These are phyloP conservation scores for Globisporangium parvum DNA, from an alignment of 352 stramenopile species.

Conservation along the genomic window DNA sequence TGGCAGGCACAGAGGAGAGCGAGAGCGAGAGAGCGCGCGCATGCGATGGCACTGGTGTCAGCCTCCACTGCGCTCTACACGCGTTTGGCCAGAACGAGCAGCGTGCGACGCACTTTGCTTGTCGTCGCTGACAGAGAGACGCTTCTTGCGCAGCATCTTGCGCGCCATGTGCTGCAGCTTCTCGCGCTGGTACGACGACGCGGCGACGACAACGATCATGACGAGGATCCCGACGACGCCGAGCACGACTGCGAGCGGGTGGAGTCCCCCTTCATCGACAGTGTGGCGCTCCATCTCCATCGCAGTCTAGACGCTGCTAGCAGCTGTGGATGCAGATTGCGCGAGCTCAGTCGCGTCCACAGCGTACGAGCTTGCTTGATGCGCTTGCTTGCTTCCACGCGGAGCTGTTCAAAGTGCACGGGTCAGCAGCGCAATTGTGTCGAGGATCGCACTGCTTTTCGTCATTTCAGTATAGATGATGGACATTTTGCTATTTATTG, in stretches of 20 bases:
- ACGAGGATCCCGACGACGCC: slow-evolving; percentile 51
- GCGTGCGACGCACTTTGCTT: slow-evolving; percentile 25
- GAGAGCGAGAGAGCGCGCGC: neutral
- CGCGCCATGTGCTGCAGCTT: slow-evolving; percentile 74
- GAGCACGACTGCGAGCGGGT: slow-evolving; percentile 62
- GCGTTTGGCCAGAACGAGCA: neutral
- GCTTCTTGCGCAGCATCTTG: slow-evolving; percentile 71
- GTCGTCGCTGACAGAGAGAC: slow-evolving; percentile 32
- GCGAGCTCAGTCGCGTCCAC: neutral
- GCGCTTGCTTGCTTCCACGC: too few relatives aligned
- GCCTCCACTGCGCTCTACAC: neutral
- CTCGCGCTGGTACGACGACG: slow-evolving; percentile 76
- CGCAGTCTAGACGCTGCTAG: neutral
- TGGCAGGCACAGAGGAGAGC: neutral
- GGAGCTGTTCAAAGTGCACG: too few relatives aligned
- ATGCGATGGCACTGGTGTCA: neutral
- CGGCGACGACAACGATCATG: slow-evolving; percentile 58
- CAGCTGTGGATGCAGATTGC: neutral
- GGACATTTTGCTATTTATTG: too few relatives aligned
- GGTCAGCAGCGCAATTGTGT: too few relatives aligned
- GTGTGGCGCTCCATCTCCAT: slow-evolving; percentile 16
- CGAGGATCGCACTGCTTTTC: too few relatives aligned
- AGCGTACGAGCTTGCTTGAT: too few relatives aligned
- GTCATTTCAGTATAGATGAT: too few relatives aligned
- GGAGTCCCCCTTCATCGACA: slow-evolving; percentile 25